A percentile compares a stretch with the other conserved stretches of the same genome.
phyloP scores from a whole-genome alignment of 345 rosid species.

The Hibiscus tridactylites region DNA sequence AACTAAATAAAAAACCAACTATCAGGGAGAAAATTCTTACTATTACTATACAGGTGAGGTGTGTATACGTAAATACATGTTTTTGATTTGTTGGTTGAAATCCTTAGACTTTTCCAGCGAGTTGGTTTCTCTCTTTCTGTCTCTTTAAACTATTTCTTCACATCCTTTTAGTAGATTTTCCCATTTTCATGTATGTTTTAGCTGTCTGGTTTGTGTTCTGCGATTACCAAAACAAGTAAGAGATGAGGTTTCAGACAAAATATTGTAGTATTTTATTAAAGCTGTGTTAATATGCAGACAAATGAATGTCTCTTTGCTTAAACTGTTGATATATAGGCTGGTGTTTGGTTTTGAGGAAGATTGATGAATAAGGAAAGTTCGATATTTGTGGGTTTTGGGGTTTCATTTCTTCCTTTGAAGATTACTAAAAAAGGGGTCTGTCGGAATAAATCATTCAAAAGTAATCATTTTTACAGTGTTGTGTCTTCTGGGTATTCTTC shows the following conservation, averaged over 20 bases:
- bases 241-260: background rate
- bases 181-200: background rate
- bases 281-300: background rate
- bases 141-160: background rate
- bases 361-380: conserved; percentile 7
- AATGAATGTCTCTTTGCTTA: background rate
- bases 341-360: conserved; percentile 5
- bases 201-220: background rate
- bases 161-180: background rate
- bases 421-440: conserved; percentile 1
- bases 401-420: background rate
- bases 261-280: background rate
- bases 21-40: too few species aligned
- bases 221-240: conserved; percentile 11
- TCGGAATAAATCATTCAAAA: background rate
- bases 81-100: background rate
- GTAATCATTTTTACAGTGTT: background rate
- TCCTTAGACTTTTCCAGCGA: background rate
- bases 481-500: conserved; percentile 2
- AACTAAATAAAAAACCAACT: too few species aligned
- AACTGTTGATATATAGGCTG: background rate
- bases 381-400: background rate
- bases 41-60: background rate
- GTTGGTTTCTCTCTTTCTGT: background rate
- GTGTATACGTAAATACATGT: background rate